Base-by-base conservation (phyloP, 257 asterid species). In the Lycium barbarum region DNA sequence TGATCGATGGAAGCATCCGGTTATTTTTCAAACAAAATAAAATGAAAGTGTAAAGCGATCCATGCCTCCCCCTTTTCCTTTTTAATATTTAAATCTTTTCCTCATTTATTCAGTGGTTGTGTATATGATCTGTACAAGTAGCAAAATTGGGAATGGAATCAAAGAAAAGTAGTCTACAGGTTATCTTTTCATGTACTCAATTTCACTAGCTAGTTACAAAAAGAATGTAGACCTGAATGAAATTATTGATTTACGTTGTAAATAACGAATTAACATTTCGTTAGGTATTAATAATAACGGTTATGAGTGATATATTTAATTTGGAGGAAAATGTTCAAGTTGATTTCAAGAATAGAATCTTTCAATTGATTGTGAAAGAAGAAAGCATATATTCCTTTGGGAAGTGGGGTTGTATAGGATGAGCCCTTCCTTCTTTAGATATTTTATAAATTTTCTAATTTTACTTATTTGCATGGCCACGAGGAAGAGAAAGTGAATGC, bases 331-430 rank as follows among this genome's bases (percentile, higher is more conserved):
- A 18, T 7, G 17, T 13, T 59, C 47, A 63, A 62, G 62, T 82
- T 66, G 55, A 79, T 35, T 67, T 35, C 11, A 15, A 71, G 85
- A 82, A 82, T 66, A 78, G 91, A 88, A 89, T 89, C 90, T 86
- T 79, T 78, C 53, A 87, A 87, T 89, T 89, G 90, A 82, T 89
- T 89, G 89, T 73, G 17, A 84, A 84, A 89, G 89, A 88, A 89
- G 92, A 83, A 88, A 89, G 92, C 90, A 86, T 86, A 68, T 89
- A 87, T 88, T 88, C 90, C 84, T 57, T 76, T 79, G 68, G 14
- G 84, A 61, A 85, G 26, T 70, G 54, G 81, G 83, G 84, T 61
- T 81, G 76, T 36, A 82, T 83, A 80, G 70, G 54, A 66, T 49
- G 81, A 66, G 80, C 26, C 78, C 61, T 61, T 83, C 81, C 55